Conservation (phyloP, 257 asterid genomes). For the Henckelia pumila region DNA sequence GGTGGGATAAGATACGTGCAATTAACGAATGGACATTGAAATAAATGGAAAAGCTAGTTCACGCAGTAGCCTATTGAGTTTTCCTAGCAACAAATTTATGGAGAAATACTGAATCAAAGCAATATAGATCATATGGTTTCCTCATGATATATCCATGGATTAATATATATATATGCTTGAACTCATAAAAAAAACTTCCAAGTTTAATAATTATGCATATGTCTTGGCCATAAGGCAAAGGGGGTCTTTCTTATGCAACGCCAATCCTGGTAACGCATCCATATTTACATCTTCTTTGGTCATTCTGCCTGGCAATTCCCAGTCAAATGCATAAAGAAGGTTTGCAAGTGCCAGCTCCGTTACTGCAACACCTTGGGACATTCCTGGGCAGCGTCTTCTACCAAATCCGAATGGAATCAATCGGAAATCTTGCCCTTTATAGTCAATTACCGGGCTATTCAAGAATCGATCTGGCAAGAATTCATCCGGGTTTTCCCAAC, state of each 20-base stretch:
- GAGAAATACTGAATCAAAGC: too few relatives aligned
- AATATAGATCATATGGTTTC: too few relatives aligned
- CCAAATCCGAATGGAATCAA: conserved; percentile 15
- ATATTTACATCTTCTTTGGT: conserved; percentile 1
- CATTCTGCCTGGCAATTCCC: conserved; percentile 11
- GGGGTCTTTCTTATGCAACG: conserved; percentile 9
- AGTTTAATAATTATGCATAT: too few relatives aligned
- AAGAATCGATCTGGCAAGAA: conserved; percentile 15
- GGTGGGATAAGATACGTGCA: too few relatives aligned
- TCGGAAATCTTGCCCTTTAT: conserved; percentile 10
- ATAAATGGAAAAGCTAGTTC: too few relatives aligned
- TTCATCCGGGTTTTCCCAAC: conserved; percentile 13
- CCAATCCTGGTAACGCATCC: neutral
- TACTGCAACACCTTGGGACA: neutral
- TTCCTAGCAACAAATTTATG: too few relatives aligned
- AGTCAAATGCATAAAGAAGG: conserved; percentile 12
- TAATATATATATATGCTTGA: too few relatives aligned
- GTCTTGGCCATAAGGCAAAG: neutral
- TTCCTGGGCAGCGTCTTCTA: conserved; percentile 7
- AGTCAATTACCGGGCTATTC: neutral
- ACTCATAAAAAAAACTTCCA: too few relatives aligned
- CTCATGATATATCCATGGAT: too few relatives aligned
- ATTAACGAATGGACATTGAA: too few relatives aligned
- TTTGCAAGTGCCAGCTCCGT: conserved; percentile 10
- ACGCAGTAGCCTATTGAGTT: too few relatives aligned